phyloP scores from a whole-genome alignment of 192 early-diverging fungal species.

The Coemansia guatemalensis region DNA sequence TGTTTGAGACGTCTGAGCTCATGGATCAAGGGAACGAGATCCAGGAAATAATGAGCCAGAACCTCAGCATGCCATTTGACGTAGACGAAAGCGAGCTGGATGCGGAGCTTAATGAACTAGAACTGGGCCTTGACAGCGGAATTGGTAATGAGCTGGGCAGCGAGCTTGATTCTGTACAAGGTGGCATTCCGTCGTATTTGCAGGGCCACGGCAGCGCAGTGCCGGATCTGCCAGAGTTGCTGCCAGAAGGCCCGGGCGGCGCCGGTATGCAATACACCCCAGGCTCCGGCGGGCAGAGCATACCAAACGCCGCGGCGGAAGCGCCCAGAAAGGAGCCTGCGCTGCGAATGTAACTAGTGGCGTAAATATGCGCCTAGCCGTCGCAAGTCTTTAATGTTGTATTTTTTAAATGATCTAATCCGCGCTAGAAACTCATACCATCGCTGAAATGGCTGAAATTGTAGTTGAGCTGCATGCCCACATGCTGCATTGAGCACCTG shows the following conservation, averaged over 20 bases:
- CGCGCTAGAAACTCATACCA: background rate
- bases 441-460: background rate
- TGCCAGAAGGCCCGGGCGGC: conserved; percentile 34
- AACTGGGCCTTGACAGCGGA: conserved; percentile 69
- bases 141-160: conserved; percentile 84
- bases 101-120: conserved; percentile 96
- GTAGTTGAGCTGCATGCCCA: background rate
- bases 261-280: conserved; percentile 15
- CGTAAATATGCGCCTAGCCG: background rate
- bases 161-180: conserved; percentile 70
- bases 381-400: background rate
- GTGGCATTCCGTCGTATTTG: conserved; percentile 42
- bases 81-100: conserved; percentile 97
- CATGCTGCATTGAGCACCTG: background rate
- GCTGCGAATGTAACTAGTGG: conserved; percentile 30
- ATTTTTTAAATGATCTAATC: background rate
- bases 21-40: conserved; percentile 97
- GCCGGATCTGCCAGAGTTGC: conserved; percentile 37
- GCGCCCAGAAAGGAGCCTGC: conserved; percentile 24
- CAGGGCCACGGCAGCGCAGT: conserved; percentile 5
- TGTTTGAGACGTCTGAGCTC: conserved; percentile 98
- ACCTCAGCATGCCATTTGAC: conserved; percentile 92
- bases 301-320: conserved; percentile 9
- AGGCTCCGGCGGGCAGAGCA: background rate
- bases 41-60: conserved; percentile 90